These are phyloP conservation scores for Tothia fuscella DNA, from an alignment of 2,329 filamentous ascomycete species.

Conservation along the genomic window DNA sequence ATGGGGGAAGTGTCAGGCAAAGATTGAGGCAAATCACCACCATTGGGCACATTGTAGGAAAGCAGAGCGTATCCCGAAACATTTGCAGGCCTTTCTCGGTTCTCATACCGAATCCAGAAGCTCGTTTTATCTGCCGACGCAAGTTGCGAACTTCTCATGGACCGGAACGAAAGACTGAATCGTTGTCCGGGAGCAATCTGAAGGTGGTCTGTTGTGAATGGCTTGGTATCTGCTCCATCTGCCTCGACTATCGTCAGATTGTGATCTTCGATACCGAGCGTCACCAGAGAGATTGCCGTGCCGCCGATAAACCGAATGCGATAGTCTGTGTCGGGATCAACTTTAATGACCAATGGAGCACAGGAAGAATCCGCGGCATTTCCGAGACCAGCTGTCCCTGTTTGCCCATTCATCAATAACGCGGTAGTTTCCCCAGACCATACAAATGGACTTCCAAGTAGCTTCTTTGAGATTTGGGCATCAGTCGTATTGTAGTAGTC, in stretches of 20 bases:
- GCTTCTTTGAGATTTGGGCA: conserved; percentile 36
- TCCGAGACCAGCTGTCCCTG: conserved; percentile 31
- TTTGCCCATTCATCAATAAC: conserved; percentile 46
- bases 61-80: conserved; percentile 39
- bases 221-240: conserved; percentile 42
- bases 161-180: conserved; percentile 44
- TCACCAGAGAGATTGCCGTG: conserved; percentile 42
- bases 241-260: conserved; percentile 48
- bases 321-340: conserved; percentile 50
- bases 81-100: conserved; percentile 35
- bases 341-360: conserved; percentile 40
- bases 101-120: conserved; percentile 37
- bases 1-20: conserved; percentile 18
- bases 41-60: conserved; percentile 25
- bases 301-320: conserved; percentile 48
- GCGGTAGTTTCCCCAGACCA: conserved; percentile 50
- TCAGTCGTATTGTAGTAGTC: conserved; percentile 49
- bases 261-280: conserved; percentile 46
- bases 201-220: conserved; percentile 35
- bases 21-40: conserved; percentile 14
- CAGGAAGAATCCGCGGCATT: conserved; percentile 27
- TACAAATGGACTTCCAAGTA: conserved; percentile 37
- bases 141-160: conserved; percentile 39
- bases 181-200: conserved; percentile 48
- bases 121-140: conserved; percentile 23